Conservation (phyloP, 495 filamentous ascomycete species). For the Annulohypoxylon nitens region DNA sequence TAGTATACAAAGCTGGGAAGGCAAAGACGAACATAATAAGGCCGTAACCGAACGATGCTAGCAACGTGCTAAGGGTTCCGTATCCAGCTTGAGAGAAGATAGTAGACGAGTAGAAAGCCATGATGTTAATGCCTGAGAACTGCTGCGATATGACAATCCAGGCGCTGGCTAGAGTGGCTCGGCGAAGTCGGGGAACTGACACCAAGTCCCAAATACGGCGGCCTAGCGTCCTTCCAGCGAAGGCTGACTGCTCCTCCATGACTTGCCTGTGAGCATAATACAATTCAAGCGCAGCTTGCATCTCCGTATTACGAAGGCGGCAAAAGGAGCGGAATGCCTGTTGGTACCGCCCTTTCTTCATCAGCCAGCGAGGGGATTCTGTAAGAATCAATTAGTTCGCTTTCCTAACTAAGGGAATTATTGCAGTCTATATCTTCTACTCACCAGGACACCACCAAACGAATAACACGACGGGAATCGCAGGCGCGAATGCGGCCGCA, state of each 20-base stretch:
- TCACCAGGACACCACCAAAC: slow-evolving; percentile 41
- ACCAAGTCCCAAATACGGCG: slow-evolving; percentile 67
- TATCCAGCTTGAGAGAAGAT: slow-evolving; percentile 68
- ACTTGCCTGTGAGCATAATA: slow-evolving; percentile 68
- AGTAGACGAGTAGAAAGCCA: slow-evolving; percentile 68
- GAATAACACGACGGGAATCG: slow-evolving; percentile 32
- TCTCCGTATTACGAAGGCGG: slow-evolving; percentile 69
- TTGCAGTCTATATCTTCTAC: slow-evolving; percentile 34
- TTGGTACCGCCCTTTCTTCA: slow-evolving; percentile 66
- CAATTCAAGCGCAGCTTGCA: slow-evolving; percentile 72
- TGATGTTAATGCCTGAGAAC: slow-evolving; percentile 67
- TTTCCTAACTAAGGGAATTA: slow-evolving; percentile 54
- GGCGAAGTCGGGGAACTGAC: slow-evolving; percentile 66
- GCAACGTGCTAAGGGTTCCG: slow-evolving; percentile 59
- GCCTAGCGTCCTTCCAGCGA: slow-evolving; percentile 50
- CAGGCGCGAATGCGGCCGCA: slow-evolving; percentile 38
- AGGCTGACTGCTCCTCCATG: slow-evolving; percentile 62
- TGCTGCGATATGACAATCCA: slow-evolving; percentile 68
- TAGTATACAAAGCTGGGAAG: slow-evolving; percentile 72
- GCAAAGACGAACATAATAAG: slow-evolving; percentile 76
- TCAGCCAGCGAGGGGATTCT: slow-evolving; percentile 76
- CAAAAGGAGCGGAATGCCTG: slow-evolving; percentile 68
- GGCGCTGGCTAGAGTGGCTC: slow-evolving; percentile 65
- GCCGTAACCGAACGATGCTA: slow-evolving; percentile 73
- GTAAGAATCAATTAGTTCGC: slow-evolving; percentile 47